These are phyloP conservation scores for Voacanga thouarsii DNA, from an alignment of 257 asterid genomes.

Conservation along the genomic window DNA sequence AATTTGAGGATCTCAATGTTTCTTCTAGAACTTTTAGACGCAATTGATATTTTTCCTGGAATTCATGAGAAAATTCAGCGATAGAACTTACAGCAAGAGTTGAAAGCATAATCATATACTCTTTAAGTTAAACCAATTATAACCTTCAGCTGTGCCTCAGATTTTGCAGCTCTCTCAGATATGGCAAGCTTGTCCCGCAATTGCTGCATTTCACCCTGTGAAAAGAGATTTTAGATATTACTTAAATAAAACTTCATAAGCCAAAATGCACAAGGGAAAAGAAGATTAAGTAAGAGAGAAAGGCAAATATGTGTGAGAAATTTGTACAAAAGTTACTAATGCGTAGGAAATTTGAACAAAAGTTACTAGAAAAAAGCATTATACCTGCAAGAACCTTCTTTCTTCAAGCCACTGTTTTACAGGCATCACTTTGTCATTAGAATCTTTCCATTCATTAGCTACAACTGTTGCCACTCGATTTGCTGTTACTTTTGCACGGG, in stretches of 20 bases:
- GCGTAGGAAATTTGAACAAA: too few species aligned
- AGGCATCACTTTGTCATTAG: conserved; percentile 98
- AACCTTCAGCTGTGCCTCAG: conserved; percentile 94
- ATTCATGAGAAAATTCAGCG: conserved; percentile 10
- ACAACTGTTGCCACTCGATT: conserved; percentile 98
- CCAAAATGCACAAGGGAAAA: background rate
- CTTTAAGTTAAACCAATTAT: conserved; percentile 14
- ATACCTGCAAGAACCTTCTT: conserved; percentile 87
- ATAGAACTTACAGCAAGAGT: background rate
- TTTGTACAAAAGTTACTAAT: background rate
- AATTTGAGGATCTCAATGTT: conserved; percentile 70
- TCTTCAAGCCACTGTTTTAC: conserved; percentile 98
- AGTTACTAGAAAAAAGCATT: background rate
- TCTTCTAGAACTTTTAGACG: conserved; percentile 86
- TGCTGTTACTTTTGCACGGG: conserved; percentile 98
- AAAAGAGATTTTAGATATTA: conserved; percentile 12
- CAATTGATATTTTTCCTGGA: conserved; percentile 81
- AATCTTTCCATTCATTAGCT: conserved; percentile 98
- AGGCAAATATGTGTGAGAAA: conserved; percentile 2
- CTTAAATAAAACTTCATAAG: background rate
- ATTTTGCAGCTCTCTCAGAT: conserved; percentile 77
- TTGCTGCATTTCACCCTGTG: conserved; percentile 97
- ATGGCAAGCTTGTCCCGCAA: conserved; percentile 87
- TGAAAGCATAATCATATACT: background rate
- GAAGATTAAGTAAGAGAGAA: background rate